A percentile compares a stretch with the other conserved stretches of the same genome.
Conservation (phyloP, 2,329 filamentous ascomycete genomes). For the Venturia oleaginea region DNA sequence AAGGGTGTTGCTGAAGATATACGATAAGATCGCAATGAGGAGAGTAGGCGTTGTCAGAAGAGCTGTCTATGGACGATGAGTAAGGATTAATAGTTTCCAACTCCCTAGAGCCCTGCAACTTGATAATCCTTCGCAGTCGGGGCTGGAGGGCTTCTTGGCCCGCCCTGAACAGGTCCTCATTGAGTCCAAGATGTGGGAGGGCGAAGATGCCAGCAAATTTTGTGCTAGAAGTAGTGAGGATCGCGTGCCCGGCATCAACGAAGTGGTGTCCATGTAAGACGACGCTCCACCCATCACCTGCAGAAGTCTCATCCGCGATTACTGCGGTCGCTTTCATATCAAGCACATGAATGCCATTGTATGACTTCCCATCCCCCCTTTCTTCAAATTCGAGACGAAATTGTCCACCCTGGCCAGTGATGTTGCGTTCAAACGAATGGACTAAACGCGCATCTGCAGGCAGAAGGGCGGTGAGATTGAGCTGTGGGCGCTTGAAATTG, state of each 20-base stretch:
- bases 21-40: slow-evolving; percentile 86
- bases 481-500: slow-evolving; percentile 2
- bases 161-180: slow-evolving; percentile 39
- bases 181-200: slow-evolving; percentile 71
- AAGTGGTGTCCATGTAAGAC: slow-evolving; percentile 79
- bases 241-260: slow-evolving; percentile 65
- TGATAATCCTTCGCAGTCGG: slow-evolving; percentile 59
- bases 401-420: slow-evolving; percentile 12
- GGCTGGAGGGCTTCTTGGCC: slow-evolving; percentile 55
- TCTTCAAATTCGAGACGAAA: slow-evolving; percentile 11
- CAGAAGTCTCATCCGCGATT: slow-evolving; percentile 60
- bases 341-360: neutral
- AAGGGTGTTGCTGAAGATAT: slow-evolving; percentile 67
- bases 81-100: slow-evolving; percentile 52
- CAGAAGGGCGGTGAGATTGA: slow-evolving; percentile 13
- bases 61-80: slow-evolving; percentile 58
- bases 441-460: neutral
- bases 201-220: slow-evolving; percentile 88
- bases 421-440: slow-evolving; percentile 11
- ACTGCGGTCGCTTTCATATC: slow-evolving; percentile 34
- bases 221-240: slow-evolving; percentile 84
- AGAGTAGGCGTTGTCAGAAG: slow-evolving; percentile 45
- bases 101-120: slow-evolving; percentile 50
- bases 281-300: slow-evolving; percentile 70
- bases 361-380: neutral